phyloP scores from a whole-genome alignment of 192 early-diverging fungal genomes.

The Backusella liffmaniae region DNA sequence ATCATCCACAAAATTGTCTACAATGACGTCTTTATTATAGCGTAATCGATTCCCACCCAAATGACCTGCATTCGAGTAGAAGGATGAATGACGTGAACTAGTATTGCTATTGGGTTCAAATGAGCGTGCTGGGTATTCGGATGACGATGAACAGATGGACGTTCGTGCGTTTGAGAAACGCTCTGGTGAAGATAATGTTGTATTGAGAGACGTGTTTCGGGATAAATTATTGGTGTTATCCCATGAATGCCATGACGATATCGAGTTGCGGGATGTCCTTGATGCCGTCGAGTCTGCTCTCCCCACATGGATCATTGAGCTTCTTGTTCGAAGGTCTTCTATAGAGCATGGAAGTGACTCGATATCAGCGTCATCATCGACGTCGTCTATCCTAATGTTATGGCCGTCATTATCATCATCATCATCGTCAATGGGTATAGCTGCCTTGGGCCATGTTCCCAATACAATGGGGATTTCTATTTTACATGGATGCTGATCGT shows the following conservation, averaged over 20 bases:
- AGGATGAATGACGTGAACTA: background rate
- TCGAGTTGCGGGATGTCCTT: conserved; percentile 14
- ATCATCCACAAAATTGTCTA: background rate
- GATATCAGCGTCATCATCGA: conserved; percentile 16
- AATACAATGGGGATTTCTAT: conserved; percentile 35
- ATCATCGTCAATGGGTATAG: conserved; percentile 40
- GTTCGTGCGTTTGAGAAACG: background rate
- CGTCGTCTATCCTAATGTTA: background rate
- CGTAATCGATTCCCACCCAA: background rate
- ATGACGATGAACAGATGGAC: background rate
- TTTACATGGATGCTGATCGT: background rate
- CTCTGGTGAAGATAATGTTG: conserved; percentile 13
- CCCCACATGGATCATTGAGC: background rate
- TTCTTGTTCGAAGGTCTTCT: background rate
- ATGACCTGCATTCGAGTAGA: background rate
- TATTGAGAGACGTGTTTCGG: conserved; percentile 27
- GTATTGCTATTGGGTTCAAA: too few relatives aligned
- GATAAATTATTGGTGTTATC: conserved; percentile 13
- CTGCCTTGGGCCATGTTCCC: conserved; percentile 36
- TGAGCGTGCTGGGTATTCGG: background rate
- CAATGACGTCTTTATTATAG: background rate
- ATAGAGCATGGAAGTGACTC: background rate
- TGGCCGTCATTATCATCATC: conserved; percentile 16
- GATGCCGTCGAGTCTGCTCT: conserved; percentile 30
- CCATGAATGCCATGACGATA: conserved; percentile 26